Evolutionary conservation across 1,284 basidiomycete species (phyloP).

Genomic region (Apiotrichum veenhuisii): DNA sequence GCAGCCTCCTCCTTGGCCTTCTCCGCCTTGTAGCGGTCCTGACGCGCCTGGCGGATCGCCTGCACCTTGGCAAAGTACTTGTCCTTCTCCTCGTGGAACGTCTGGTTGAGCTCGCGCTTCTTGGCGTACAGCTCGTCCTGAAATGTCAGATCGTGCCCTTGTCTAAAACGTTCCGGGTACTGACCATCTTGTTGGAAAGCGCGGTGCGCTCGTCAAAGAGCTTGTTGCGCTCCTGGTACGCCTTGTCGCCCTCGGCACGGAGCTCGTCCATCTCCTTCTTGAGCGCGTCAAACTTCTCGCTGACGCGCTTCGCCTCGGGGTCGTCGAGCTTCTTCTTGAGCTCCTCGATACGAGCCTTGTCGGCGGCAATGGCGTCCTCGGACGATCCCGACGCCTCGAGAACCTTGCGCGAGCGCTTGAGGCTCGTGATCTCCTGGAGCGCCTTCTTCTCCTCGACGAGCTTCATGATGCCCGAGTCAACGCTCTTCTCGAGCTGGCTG

Average conservation of each 20-base stretch:
- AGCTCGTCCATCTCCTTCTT: conserved; percentile 81
- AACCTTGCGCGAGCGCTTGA: conserved; percentile 65
- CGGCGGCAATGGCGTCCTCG: conserved; percentile 77
- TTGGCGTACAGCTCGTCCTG: conserved; percentile 67
- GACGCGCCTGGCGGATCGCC: conserved; percentile 70
- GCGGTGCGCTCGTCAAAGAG: conserved; percentile 83
- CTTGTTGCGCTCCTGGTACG: conserved; percentile 73
- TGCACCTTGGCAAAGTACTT: conserved; percentile 72
- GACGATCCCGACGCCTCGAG: conserved; percentile 80
- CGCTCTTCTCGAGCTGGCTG: conserved; percentile 66
- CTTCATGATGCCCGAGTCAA: conserved; percentile 89
- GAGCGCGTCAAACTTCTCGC: conserved; percentile 77
- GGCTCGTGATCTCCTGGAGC: conserved; percentile 75
- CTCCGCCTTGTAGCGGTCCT: conserved; percentile 74
- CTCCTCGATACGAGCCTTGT: conserved; percentile 72
- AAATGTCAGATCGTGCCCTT: conserved; percentile 5
- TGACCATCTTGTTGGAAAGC: conserved; percentile 61
- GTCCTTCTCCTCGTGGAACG: conserved; percentile 77
- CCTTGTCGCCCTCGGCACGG: conserved; percentile 81
- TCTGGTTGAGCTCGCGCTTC: conserved; percentile 70
- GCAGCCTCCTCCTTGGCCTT: conserved; percentile 76
- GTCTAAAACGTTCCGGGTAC: conserved; percentile 6
- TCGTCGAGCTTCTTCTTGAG: conserved; percentile 83
- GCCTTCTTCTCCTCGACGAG: conserved; percentile 95
- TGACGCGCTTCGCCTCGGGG: conserved; percentile 78